Evolutionary conservation across 2,329 filamentous ascomycete genomes (phyloP).

Genomic region (Rhynchosporium agropyri): DNA sequence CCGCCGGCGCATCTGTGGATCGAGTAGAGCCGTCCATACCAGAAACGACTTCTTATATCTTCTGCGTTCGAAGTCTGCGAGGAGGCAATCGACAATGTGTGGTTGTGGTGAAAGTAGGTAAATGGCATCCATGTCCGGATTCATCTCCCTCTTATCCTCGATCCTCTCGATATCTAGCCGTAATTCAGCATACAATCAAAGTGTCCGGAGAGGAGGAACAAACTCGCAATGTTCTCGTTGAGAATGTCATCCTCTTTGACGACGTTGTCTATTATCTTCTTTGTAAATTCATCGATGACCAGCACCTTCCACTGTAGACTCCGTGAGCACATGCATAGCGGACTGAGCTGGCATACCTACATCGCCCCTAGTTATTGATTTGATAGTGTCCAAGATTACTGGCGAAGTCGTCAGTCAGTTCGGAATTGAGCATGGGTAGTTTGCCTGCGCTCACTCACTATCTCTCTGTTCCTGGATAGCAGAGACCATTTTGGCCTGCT

Average conservation of each 20-base stretch:
- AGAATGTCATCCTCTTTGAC: constrained; percentile 96
- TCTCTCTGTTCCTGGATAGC: constrained; percentile 84
- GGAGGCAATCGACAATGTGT: constrained; percentile 89
- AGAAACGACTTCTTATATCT: constrained; percentile 80
- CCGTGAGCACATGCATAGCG: constrained; percentile 25
- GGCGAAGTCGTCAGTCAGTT: constrained; percentile 29
- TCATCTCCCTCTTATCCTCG: constrained; percentile 79
- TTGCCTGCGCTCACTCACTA: constrained; percentile 51
- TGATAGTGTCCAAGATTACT: constrained; percentile 77
- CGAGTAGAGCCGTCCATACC: constrained; percentile 81
- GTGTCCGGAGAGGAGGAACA: constrained; percentile 22
- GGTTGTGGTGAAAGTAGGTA: constrained; percentile 86
- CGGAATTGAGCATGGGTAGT: constrained; percentile 3
- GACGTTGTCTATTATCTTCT: constrained; percentile 86
- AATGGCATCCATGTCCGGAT: constrained; percentile 90
- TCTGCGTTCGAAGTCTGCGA: constrained; percentile 86
- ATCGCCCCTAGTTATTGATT: constrained; percentile 77
- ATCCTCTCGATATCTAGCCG: constrained; percentile 86
- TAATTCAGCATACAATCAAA: constrained; percentile 22
- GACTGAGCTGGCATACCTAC: constrained; percentile 52
- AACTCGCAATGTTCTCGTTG: constrained; percentile 93
- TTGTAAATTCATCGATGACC: constrained; percentile 81
- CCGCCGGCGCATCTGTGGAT: constrained; percentile 69
- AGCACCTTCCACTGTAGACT: constrained; percentile 87
- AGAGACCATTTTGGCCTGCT: constrained; percentile 71